phyloP scores from a whole-genome alignment of 2,329 filamentous ascomycete genomes.

The Sordariomycetes sp. region DNA sequence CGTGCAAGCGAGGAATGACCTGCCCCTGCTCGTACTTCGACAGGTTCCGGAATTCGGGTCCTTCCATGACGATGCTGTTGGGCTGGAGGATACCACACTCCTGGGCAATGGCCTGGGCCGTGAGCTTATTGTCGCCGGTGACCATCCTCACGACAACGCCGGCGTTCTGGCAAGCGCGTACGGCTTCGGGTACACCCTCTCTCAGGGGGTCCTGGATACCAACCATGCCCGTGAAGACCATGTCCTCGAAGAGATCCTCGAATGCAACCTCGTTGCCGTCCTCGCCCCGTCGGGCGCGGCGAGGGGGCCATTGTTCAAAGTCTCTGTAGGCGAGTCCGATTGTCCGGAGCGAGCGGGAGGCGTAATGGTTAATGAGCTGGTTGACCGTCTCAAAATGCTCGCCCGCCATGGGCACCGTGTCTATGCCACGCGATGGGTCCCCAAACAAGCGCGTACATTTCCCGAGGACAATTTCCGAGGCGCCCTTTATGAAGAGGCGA shows the following conservation, averaged over 20 bases:
- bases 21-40: slow-evolving; percentile 50
- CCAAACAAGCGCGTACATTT: slow-evolving; percentile 39
- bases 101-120: slow-evolving; percentile 64
- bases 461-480: slow-evolving; percentile 48
- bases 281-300: slow-evolving; percentile 37
- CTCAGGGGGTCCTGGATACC: slow-evolving; percentile 75
- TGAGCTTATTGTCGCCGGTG: slow-evolving; percentile 70
- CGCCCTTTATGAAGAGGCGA: slow-evolving; percentile 49
- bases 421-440: slow-evolving; percentile 31
- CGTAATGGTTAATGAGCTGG: slow-evolving; percentile 63
- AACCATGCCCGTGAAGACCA: slow-evolving; percentile 57
- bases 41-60: slow-evolving; percentile 64
- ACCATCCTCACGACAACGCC: slow-evolving; percentile 78
- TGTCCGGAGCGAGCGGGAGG: slow-evolving; percentile 66
- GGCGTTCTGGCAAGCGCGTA: slow-evolving; percentile 58
- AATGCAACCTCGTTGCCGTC: slow-evolving; percentile 49
- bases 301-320: slow-evolving; percentile 74
- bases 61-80: slow-evolving; percentile 62
- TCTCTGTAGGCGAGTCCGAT: slow-evolving; percentile 77
- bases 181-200: slow-evolving; percentile 59
- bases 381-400: slow-evolving; percentile 45
- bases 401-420: slow-evolving; percentile 28
- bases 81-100: slow-evolving; percentile 64
- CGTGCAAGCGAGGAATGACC: slow-evolving; percentile 55
- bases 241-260: slow-evolving; percentile 52